Evolutionary conservation across 371 early-diverging fungal genomes (phyloP).

Genomic region (Amoeboaphelidium occidentale): DNA sequence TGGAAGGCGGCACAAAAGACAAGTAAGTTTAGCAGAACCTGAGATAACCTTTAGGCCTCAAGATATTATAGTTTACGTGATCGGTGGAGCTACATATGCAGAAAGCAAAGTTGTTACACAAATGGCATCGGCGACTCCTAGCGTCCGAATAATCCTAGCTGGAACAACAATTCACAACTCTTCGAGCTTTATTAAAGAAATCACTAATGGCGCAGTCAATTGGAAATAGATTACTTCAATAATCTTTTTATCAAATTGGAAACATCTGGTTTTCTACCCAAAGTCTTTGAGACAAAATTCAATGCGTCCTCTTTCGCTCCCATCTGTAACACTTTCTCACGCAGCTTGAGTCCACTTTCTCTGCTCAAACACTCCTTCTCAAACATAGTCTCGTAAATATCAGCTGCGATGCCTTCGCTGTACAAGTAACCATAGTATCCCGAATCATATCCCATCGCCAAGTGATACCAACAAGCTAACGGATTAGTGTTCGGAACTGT

Average conservation of each 20-base stretch:
- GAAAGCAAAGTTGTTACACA: constrained; percentile 60
- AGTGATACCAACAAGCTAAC: constrained; percentile 1
- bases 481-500: not conserved
- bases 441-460: constrained; percentile 3
- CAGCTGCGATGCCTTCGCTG: no score
- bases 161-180: constrained; percentile 68
- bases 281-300: no score
- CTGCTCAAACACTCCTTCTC: no score
- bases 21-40: constrained; percentile 16
- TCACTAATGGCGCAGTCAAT: no score
- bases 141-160: constrained; percentile 58
- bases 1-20: constrained; percentile 31
- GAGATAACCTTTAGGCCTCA: constrained; percentile 34
- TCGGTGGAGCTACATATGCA: constrained; percentile 78
- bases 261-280: no score
- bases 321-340: no score
- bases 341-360: no score
- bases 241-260: no score
- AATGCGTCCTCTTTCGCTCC: no score
- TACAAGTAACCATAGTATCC: constrained; percentile 1
- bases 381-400: no score
- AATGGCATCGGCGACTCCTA: constrained; percentile 41
- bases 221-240: no score
- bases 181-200: not conserved
- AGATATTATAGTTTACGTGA: constrained; percentile 73